These are phyloP conservation scores for Sesbania bispinosa DNA, from an alignment of 306 rosid species.

Conservation along the genomic window DNA sequence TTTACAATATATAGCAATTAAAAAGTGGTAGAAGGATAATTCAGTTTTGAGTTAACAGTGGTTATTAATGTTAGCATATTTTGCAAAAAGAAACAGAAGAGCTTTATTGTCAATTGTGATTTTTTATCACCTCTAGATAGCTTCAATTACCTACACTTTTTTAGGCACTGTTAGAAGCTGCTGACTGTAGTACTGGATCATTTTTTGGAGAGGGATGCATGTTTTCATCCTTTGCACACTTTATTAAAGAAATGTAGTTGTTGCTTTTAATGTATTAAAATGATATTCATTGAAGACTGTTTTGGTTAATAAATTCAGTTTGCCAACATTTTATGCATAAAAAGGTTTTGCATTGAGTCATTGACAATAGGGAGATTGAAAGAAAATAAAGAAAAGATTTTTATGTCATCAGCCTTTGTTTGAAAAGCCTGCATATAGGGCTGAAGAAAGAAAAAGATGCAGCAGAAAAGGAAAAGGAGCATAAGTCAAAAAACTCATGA, in stretches of 20 bases:
- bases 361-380: background rate
- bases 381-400: too few relatives aligned
- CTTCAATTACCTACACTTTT: background rate
- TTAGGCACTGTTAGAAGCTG: background rate
- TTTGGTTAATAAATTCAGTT: background rate
- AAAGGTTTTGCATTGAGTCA: background rate
- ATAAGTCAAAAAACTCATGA: slow-evolving; percentile 46
- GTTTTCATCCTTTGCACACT: background rate
- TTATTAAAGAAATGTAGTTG: background rate
- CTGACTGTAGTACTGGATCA: background rate
- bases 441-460: slow-evolving; percentile 52
- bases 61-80: background rate
- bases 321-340: background rate
- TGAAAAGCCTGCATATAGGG: too few relatives aligned
- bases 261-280: background rate
- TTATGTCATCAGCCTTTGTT: too few relatives aligned
- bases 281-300: background rate
- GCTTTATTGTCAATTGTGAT: background rate
- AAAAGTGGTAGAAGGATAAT: slow-evolving; percentile 8
- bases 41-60: background rate
- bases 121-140: background rate
- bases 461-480: slow-evolving; percentile 56
- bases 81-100: background rate
- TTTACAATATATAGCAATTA: background rate
- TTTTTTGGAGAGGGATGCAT: background rate